A percentile compares a stretch with the other conserved stretches of the same genome.
Evolutionary conservation across 129 eudicot species (phyloP).

Genomic region (Scalesia atractyloides): DNA sequence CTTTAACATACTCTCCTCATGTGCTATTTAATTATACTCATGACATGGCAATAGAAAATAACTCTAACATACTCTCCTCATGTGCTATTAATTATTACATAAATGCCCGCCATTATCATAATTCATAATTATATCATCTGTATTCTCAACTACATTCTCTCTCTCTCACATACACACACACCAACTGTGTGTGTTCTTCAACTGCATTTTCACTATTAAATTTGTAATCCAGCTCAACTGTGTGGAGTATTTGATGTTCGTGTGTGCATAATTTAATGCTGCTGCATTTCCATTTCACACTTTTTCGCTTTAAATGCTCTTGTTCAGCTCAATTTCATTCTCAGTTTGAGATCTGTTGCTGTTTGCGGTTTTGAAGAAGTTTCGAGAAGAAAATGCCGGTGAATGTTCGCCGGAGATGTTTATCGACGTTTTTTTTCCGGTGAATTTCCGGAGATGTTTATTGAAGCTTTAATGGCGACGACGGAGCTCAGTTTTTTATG

Average conservation of each 20-base stretch:
- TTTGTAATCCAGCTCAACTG: conserved; percentile 38
- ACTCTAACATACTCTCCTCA: conserved; percentile 28
- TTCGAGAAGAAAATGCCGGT: conserved; percentile 19
- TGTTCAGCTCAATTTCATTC: conserved; percentile 30
- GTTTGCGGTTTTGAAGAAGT: conserved; percentile 1
- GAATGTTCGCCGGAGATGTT: conserved; percentile 23
- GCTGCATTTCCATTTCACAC: conserved; percentile 12
- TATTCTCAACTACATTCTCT: conserved; percentile 18
- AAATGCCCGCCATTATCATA: conserved; percentile 32
- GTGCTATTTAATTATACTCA: no score
- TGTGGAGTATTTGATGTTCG: conserved; percentile 18
- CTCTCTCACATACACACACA: conserved; percentile 25
- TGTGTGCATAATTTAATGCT: conserved; percentile 31
- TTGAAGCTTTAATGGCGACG: conserved; percentile 30
- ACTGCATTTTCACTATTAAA: conserved; percentile 24
- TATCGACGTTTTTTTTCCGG: neutral
- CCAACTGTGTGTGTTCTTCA: conserved; percentile 26
- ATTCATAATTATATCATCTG: no score
- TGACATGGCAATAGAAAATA: conserved; percentile 9
- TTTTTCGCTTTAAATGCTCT: conserved; percentile 25
- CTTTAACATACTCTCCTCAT: no score
- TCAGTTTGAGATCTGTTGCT: conserved; percentile 32
- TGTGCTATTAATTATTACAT: conserved; percentile 24
- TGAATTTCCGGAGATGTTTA: neutral
- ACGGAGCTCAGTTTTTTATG: conserved; percentile 28